These are phyloP conservation scores for Diddensiella santjacobensis DNA, from an alignment of 805 yeast genomes.

Conservation along the genomic window DNA sequence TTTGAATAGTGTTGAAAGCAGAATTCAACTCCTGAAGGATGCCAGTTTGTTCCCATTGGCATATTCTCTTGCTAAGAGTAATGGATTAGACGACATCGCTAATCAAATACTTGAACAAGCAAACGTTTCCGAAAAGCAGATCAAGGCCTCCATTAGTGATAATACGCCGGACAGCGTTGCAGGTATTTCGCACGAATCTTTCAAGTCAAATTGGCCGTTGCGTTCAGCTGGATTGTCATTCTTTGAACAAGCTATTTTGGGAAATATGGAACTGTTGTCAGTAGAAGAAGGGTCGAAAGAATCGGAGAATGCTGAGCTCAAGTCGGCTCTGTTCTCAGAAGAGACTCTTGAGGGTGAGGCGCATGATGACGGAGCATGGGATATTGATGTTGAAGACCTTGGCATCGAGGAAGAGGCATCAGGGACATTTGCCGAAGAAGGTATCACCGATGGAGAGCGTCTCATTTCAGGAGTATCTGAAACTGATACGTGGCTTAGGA, in stretches of 20 bases:
- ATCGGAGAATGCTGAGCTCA: constrained; percentile 23
- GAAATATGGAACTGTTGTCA: constrained; percentile 65
- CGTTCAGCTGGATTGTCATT: constrained; percentile 66
- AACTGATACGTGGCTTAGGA: constrained; percentile 76
- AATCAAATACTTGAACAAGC: constrained; percentile 65
- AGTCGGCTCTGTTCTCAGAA: constrained; percentile 23
- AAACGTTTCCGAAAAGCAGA: constrained; percentile 58
- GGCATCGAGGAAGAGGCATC: constrained; percentile 36
- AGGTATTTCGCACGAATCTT: constrained; percentile 45
- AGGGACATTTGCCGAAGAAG: constrained; percentile 28
- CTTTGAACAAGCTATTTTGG: constrained; percentile 80
- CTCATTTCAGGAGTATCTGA: constrained; percentile 44
- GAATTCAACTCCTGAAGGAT: constrained; percentile 68
- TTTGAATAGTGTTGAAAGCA: constrained; percentile 66
- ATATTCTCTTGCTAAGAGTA: constrained; percentile 84
- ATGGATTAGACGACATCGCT: constrained; percentile 75
- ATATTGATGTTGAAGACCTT: constrained; percentile 67
- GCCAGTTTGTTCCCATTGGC: constrained; percentile 87
- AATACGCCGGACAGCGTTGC: constrained; percentile 37
- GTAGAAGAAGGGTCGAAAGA: constrained; percentile 42
- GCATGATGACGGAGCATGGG: constrained; percentile 63
- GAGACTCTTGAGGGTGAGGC: constrained; percentile 33
- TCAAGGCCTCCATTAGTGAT: constrained; percentile 52
- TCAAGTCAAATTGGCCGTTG: constrained; percentile 72
- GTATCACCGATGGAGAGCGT: constrained; percentile 23